Percentiles rank a stretch among this genome's conserved stretches.
These are phyloP conservation scores for Gillenia trifoliata DNA, from an alignment of 306 rosid species.

Conservation along the genomic window DNA sequence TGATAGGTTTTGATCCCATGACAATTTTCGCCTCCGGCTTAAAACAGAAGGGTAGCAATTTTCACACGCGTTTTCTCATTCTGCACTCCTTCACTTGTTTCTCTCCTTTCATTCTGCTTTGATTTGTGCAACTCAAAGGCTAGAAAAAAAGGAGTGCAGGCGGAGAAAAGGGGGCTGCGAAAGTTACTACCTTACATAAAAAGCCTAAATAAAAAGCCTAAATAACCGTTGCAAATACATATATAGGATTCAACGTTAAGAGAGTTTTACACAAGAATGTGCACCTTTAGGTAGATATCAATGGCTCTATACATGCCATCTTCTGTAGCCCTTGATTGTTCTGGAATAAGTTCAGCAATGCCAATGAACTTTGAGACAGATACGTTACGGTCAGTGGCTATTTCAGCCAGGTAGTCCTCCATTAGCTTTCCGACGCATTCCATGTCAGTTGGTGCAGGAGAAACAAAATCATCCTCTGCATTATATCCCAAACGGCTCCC, in stretches of 20 bases:
- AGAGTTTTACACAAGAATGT: not conserved
- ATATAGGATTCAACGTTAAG: not conserved
- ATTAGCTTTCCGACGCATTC: conserved; percentile 74
- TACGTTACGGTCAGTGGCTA: conserved; percentile 71
- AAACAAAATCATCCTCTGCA: conserved; percentile 45
- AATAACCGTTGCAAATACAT: not conserved
- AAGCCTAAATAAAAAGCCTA: not conserved
- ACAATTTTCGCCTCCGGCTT: not conserved
- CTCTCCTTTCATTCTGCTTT: not conserved
- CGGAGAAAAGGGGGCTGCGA: not conserved
- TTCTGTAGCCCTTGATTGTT: conserved; percentile 73
- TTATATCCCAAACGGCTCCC: conserved; percentile 31
- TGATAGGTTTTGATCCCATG: not conserved
- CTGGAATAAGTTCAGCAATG: conserved; percentile 79
- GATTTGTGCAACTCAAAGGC: not conserved
- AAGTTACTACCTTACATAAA: not conserved
- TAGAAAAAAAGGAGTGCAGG: not conserved
- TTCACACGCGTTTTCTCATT: not conserved
- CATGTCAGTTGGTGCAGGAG: conserved; percentile 47
- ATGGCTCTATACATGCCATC: conserved; percentile 91
- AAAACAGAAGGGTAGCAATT: not conserved
- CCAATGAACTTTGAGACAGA: conserved; percentile 55
- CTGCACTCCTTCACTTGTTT: not conserved
- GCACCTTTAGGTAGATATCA: conserved; percentile 93
- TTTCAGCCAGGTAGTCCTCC: conserved; percentile 84